Evolutionary conservation across 164 flowering plant genomes (phyloP).

Genomic region (Magnolia changhungtana): DNA sequence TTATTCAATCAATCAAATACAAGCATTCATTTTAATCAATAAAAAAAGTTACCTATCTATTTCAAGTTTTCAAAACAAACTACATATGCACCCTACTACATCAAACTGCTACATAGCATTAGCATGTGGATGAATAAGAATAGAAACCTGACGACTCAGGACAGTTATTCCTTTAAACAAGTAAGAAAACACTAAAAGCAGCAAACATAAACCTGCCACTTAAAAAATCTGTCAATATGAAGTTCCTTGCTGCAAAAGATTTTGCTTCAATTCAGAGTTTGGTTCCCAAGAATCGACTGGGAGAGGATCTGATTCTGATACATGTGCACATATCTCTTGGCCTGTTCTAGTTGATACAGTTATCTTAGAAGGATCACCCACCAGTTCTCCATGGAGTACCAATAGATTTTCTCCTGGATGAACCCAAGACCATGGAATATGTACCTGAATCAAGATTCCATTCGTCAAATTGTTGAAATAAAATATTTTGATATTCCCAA

Average conservation of each 20-base stretch:
- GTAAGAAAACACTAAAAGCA: slow-evolving; percentile 18
- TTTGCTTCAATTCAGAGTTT: slow-evolving; percentile 24
- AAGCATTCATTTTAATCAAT: no score
- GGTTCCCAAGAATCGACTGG: slow-evolving; percentile 42
- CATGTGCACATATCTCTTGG: slow-evolving; percentile 40
- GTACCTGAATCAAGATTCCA: slow-evolving; percentile 35
- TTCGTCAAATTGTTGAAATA: not conserved
- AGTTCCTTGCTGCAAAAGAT: slow-evolving; percentile 87
- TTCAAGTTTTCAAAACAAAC: no score
- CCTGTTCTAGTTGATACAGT: slow-evolving; percentile 33
- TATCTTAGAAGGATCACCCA: slow-evolving; percentile 61
- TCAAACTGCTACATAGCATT: no score
- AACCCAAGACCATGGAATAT: slow-evolving; percentile 66
- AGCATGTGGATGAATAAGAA: not conserved
- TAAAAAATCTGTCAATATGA: slow-evolving; percentile 96
- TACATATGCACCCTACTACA: no score
- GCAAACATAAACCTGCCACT: slow-evolving; percentile 70
- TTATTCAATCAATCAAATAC: no score
- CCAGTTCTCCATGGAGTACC: slow-evolving; percentile 57
- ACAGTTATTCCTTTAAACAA: not conserved
- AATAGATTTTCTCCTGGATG: slow-evolving; percentile 45
- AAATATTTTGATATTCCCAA: no score
- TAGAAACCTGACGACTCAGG: not conserved
- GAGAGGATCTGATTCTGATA: slow-evolving; percentile 50
- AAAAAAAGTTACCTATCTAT: no score